Percentiles rank a stretch among this genome's conserved stretches.
Evolutionary conservation across 176 grass and related monocot genomes (phyloP).

Genomic region (Zoysia japonica): DNA sequence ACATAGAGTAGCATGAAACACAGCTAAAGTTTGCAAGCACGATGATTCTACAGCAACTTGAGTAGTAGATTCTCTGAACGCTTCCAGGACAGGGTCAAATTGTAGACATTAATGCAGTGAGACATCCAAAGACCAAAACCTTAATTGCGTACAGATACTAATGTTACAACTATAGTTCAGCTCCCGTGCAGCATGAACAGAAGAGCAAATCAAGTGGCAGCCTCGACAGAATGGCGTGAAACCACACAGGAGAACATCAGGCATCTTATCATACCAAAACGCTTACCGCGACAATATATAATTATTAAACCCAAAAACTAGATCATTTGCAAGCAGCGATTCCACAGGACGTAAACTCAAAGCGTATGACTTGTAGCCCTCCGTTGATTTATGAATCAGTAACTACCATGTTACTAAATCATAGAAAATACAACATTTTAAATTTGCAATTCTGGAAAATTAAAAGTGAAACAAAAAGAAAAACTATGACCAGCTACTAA

Average conservation of each 20-base stretch:
- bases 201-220: neutral
- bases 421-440: slow-evolving; percentile 6
- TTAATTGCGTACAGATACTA: no score
- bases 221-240: neutral
- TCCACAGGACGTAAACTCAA: neutral
- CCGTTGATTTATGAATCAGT: slow-evolving; percentile 22
- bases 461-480: neutral
- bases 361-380: neutral
- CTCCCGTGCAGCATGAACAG: neutral
- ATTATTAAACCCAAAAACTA: neutral
- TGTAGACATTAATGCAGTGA: no score
- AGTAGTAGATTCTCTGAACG: no score
- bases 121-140: no score
- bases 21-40: no score
- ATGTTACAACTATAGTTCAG: no score
- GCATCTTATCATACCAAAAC: neutral
- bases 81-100: no score
- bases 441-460: slow-evolving; percentile 9
- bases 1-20: no score
- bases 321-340: neutral
- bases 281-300: neutral
- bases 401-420: slow-evolving; percentile 3
- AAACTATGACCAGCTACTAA: slow-evolving; percentile 19
- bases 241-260: neutral
- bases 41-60: no score